Base-by-base conservation (phyloP, 768 basidiomycete genomes). In the Boletus sensibilis region DNA sequence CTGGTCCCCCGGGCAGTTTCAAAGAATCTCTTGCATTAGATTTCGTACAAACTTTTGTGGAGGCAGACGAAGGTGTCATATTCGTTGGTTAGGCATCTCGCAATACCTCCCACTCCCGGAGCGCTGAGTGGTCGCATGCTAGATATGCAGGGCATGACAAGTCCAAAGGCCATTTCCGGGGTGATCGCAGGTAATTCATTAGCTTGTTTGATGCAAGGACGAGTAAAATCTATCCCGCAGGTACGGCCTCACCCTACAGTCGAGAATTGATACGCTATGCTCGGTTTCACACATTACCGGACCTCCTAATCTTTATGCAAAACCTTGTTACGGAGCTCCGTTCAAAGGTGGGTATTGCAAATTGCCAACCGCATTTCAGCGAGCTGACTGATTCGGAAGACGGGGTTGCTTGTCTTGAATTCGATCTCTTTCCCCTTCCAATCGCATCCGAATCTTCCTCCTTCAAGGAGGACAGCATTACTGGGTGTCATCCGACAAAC, bases 371-470 rank as follows among this genome's bases (percentile, higher is more conserved):
- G 35, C 50, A 18, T 35, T 33, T 45, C 42, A 23, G 48, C 51
- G 21, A 47, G 20, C 59, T 68, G 51, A 68, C 23, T 42, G 40
- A 55, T 55, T 34, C 7, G 27, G 46, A 57, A 62, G 88, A 76
- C 77, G 35, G 76, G 80, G 2, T 74, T 90, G 16, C 76, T 92
- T 12, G 80, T 88, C 27, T 69, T 91, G 43, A 84, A 82, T 65
- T 87, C 85, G 3, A 75, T 91, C 29, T 84, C 83, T 23, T 87
- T 83, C 63, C 82, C 83, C 2, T 86, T 91, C 57, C 87, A 90
- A 66, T 69, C 74, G 13, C 66, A 73, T 20, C 67, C 78, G 2
- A 67, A 74, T 39, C 62, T 86, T 31, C 65, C 69, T 12, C 61
- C 61, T 11, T 65, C 74, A 12, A 75, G 72, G 46, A 80, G 73